Percentiles rank a stretch among this genome's conserved stretches.
These are phyloP conservation scores for Mycena vitilis DNA, from an alignment of 768 basidiomycete species.

Conservation along the genomic window DNA sequence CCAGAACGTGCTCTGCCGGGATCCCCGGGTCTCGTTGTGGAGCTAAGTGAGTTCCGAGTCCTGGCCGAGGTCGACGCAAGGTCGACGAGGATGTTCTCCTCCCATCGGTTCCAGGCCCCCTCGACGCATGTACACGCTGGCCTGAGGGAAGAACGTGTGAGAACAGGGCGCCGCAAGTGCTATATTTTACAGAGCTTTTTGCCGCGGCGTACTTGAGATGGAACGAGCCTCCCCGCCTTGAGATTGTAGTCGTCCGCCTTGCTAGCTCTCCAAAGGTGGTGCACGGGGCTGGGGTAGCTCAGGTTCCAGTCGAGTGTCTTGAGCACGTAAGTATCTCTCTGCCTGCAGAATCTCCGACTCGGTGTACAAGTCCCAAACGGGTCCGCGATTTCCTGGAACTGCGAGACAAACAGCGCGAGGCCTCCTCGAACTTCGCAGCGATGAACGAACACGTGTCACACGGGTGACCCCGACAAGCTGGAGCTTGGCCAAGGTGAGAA, in stretches of 20 bases:
- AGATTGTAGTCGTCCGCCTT: slow-evolving; percentile 98
- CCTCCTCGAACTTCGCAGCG: slow-evolving; percentile 96
- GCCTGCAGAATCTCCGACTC: slow-evolving; percentile 74
- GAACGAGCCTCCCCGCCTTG: slow-evolving; percentile 87
- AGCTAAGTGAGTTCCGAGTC: no score
- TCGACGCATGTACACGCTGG: no score
- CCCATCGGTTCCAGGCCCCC: no score
- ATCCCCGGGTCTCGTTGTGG: no score
- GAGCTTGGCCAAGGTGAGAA: slow-evolving; percentile 90
- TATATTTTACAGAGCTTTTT: no score
- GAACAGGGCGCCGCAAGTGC: no score
- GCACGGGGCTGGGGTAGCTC: slow-evolving; percentile 93
- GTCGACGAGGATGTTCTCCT: no score
- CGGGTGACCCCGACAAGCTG: slow-evolving; percentile 95
- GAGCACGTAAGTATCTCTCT: slow-evolving; percentile 92
- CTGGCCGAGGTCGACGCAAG: no score
- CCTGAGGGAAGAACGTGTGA: no score
- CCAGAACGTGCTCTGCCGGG: no score
- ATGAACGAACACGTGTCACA: no score
- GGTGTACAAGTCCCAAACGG: slow-evolving; percentile 92
- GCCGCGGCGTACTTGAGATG: no score
- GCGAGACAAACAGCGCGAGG: slow-evolving; percentile 89
- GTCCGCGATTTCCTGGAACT: slow-evolving; percentile 88
- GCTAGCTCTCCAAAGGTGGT: slow-evolving; percentile 90
- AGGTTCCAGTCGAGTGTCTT: slow-evolving; percentile 95